These are phyloP conservation scores for Chaetomium sp. DNA, from an alignment of 2,329 filamentous ascomycete species.

Conservation along the genomic window DNA sequence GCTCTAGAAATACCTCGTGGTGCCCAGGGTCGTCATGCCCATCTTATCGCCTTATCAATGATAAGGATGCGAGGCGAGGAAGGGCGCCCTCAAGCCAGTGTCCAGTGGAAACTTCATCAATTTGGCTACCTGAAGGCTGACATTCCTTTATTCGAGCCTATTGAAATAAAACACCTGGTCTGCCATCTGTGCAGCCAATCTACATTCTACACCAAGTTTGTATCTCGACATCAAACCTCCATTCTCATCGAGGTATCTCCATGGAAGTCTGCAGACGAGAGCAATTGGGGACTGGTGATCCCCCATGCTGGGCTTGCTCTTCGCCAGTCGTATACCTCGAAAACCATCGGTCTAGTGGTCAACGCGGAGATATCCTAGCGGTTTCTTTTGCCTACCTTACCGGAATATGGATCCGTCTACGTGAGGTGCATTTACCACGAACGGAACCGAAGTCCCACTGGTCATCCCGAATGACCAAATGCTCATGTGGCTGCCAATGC, in stretches of 20 bases:
- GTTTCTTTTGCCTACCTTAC: constrained; percentile 23
- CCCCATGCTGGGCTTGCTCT: constrained; percentile 56
- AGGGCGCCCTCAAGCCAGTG: too few species aligned
- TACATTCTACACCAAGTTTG: constrained; percentile 33
- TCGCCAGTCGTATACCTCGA: constrained; percentile 92
- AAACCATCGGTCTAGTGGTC: constrained; percentile 65
- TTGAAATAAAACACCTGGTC: too few species aligned
- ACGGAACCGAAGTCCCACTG: neutral
- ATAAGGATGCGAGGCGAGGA: too few species aligned
- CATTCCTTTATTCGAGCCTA: too few species aligned
- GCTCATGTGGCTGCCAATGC: neutral
- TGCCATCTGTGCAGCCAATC: too few species aligned
- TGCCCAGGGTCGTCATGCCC: too few species aligned
- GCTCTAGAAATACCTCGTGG: too few species aligned
- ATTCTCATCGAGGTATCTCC: constrained; percentile 57
- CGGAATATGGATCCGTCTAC: too few species aligned
- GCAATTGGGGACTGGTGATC: constrained; percentile 42
- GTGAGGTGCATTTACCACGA: neutral
- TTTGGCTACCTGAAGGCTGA: too few species aligned
- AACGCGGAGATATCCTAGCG: constrained; percentile 88
- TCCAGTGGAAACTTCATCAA: too few species aligned
- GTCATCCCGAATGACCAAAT: neutral
- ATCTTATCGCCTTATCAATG: too few species aligned
- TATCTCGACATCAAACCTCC: constrained; percentile 83
- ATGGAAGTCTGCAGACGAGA: constrained; percentile 79